Evolutionary conservation across 495 filamentous ascomycete genomes (phyloP).

Genomic region (Pyrenopolyporus hunteri): DNA sequence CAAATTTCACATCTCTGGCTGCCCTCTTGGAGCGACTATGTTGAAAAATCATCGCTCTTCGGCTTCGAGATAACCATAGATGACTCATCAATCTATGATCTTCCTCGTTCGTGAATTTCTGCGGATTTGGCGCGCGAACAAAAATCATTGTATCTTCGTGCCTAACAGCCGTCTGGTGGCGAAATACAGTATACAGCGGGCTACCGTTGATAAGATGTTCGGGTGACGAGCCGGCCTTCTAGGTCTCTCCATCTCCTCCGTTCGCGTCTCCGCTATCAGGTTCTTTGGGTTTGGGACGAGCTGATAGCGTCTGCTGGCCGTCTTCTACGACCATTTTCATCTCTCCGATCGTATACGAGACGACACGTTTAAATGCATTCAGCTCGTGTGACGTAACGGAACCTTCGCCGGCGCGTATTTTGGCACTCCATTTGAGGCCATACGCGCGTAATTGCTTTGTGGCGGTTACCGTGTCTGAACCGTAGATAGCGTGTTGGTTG

Average conservation of each 20-base stretch:
- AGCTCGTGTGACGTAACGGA: background rate
- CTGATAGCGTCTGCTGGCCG: background rate
- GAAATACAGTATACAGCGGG: background rate
- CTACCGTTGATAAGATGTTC: background rate
- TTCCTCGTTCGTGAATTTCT: background rate
- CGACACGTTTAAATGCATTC: slow-evolving; percentile 10
- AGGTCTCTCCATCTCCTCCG: background rate
- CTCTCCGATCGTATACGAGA: background rate
- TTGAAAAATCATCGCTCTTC: background rate
- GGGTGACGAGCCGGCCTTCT: background rate
- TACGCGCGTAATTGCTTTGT: background rate
- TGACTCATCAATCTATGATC: background rate
- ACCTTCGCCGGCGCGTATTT: background rate
- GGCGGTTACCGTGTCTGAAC: background rate
- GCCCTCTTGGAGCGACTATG: background rate
- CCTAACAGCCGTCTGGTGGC: background rate
- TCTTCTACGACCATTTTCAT: slow-evolving; percentile 9
- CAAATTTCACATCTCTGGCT: background rate
- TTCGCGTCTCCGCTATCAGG: background rate
- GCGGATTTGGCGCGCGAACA: background rate
- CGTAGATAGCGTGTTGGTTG: background rate
- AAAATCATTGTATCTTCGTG: background rate
- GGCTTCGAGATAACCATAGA: background rate
- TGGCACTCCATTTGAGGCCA: background rate
- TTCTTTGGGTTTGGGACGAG: background rate